A percentile compares a stretch with the other conserved stretches of the same genome.
Conservation (phyloP, 2,329 filamentous ascomycete genomes). For the Davidsoniella virescens region DNA sequence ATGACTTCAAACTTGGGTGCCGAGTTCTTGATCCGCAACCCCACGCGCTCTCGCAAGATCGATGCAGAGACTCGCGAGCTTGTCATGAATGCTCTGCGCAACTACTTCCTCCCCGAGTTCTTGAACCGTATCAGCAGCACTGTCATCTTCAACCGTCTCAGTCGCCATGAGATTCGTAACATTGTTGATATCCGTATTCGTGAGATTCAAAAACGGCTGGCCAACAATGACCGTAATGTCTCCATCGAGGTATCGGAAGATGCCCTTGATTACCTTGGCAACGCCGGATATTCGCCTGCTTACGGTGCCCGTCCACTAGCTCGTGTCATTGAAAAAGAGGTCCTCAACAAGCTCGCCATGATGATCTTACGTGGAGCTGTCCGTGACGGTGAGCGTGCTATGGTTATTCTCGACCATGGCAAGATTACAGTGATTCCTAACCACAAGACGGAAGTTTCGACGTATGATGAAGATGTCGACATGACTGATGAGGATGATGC, state of each 20-base stretch:
- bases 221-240: constrained; percentile 71
- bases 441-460: constrained; percentile 46
- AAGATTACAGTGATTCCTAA: constrained; percentile 73
- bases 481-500: constrained; percentile 60
- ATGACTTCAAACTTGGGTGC: constrained; percentile 98
- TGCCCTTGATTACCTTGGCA: constrained; percentile 85
- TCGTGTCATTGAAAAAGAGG: constrained; percentile 89
- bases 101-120: constrained; percentile 97
- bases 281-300: constrained; percentile 81
- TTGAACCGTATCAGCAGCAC: constrained; percentile 92
- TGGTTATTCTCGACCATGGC: constrained; percentile 62
- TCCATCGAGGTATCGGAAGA: constrained; percentile 65
- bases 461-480: constrained; percentile 47
- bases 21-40: constrained; percentile 73
- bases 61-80: constrained; percentile 73
- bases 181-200: constrained; percentile 81
- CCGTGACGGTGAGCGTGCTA: constrained; percentile 68
- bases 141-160: constrained; percentile 97
- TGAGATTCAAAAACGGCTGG: constrained; percentile 87
- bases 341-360: constrained; percentile 83
- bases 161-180: constrained; percentile 73
- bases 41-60: constrained; percentile 65
- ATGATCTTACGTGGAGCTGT: constrained; percentile 76
- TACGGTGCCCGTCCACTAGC: constrained; percentile 84
- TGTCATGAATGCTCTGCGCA: constrained; percentile 78